Percentiles rank a stretch among this genome's conserved stretches.
These are phyloP conservation scores for Meyerozyma elateridarum DNA, from an alignment of 1,139 yeast genomes.

Conservation along the genomic window DNA sequence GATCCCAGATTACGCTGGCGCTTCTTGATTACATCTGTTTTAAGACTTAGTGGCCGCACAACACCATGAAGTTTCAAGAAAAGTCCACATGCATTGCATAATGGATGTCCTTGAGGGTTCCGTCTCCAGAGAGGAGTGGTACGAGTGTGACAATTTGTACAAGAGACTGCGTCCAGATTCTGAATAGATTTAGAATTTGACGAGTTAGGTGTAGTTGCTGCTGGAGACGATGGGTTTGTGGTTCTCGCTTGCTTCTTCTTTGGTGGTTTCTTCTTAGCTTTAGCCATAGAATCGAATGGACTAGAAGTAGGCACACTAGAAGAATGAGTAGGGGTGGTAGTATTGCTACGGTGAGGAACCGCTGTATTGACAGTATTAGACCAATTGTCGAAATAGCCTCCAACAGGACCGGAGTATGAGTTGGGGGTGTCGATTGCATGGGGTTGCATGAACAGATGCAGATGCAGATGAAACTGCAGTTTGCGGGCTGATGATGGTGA, in stretches of 20 bases:
- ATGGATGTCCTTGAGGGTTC: conserved; percentile 25
- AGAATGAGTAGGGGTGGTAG: background rate
- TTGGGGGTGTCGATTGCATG: background rate
- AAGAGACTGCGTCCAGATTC: conserved; percentile 11
- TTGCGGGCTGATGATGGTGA: background rate
- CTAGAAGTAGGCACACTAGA: background rate
- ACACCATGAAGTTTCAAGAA: conserved; percentile 25
- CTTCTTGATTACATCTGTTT: conserved; percentile 25
- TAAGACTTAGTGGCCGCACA: conserved; percentile 24
- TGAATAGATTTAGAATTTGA: background rate
- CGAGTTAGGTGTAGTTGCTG: conserved; percentile 2
- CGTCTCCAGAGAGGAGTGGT: conserved; percentile 27
- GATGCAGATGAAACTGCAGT: no score
- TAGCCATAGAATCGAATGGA: conserved; percentile 1
- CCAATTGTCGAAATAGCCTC: conserved; percentile 1
- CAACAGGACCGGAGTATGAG: background rate
- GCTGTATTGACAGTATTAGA: background rate
- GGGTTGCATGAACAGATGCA: no score
- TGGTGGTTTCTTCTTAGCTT: conserved; percentile 3
- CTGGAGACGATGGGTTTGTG: conserved; percentile 3
- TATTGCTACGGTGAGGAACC: background rate
- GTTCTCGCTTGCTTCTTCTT: conserved; percentile 5
- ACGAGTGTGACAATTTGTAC: conserved; percentile 24
- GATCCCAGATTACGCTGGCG: conserved; percentile 20
- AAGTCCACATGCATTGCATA: conserved; percentile 26